phyloP scores from a whole-genome alignment of 1,284 basidiomycete species.

The Rhodotorula sp. region DNA sequence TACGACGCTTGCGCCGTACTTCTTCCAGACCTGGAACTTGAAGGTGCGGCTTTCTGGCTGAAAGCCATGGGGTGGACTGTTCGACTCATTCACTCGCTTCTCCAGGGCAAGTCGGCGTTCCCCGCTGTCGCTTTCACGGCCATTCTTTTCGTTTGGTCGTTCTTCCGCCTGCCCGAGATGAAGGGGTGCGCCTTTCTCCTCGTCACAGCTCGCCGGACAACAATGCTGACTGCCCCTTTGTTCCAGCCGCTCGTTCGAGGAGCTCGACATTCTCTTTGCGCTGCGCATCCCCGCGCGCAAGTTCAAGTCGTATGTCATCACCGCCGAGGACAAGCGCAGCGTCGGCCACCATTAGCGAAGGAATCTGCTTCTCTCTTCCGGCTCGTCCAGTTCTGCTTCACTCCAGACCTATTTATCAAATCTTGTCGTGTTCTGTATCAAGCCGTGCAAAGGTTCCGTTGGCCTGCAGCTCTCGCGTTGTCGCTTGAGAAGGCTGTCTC shows the following conservation, averaged over 20 bases:
- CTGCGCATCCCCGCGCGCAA: background rate
- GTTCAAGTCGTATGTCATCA: constrained; percentile 1
- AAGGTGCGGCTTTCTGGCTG: constrained; percentile 30
- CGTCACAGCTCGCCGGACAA: background rate
- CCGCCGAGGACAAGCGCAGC: constrained; percentile 1
- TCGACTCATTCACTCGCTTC: too few species aligned
- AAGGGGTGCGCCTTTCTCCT: constrained; percentile 42
- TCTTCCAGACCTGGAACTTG: constrained; percentile 49
- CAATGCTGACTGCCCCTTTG: background rate
- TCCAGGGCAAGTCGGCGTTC: constrained; percentile 43
- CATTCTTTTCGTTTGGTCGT: constrained; percentile 48
- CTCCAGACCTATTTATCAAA: too few species aligned
- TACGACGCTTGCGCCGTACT: constrained; percentile 53
- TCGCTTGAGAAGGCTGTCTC: too few species aligned
- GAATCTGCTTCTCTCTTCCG: too few species aligned
- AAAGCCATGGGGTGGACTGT: background rate
- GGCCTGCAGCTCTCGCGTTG: too few species aligned
- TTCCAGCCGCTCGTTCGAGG: constrained; percentile 4
- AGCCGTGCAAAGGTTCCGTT: too few species aligned
- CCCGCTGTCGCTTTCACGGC: background rate
- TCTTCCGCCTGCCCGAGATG: constrained; percentile 51
- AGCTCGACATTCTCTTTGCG: constrained; percentile 5
- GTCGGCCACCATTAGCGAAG: background rate
- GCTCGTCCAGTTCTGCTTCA: too few species aligned
- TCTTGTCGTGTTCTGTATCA: too few species aligned